Evolutionary conservation across 495 filamentous ascomycete species (phyloP).

Genomic region (Penicillium chermesinum): DNA sequence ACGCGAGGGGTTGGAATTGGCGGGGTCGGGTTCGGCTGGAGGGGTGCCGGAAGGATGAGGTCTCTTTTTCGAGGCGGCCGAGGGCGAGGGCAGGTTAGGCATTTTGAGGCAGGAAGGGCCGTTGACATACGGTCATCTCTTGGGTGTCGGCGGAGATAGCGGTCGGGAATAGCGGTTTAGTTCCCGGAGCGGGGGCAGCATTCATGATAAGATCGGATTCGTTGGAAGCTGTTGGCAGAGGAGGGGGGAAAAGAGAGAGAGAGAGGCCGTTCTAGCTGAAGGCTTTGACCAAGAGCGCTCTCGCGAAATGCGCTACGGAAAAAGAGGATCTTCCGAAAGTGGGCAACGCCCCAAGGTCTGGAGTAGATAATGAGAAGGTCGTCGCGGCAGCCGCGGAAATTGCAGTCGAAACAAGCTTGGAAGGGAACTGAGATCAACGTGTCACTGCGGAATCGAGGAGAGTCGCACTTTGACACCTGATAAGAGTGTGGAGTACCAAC

Average conservation of each 20-base stretch:
- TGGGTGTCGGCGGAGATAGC: slow-evolving; percentile 24
- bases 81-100: slow-evolving; percentile 37
- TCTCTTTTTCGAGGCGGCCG: slow-evolving; percentile 40
- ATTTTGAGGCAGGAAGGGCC: slow-evolving; percentile 29
- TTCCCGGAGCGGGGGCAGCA: slow-evolving; percentile 25
- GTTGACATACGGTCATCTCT: slow-evolving; percentile 37
- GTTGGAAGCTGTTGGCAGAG: slow-evolving; percentile 10
- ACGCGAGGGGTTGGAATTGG: slow-evolving; percentile 10
- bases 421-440: neutral
- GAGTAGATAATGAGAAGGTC: neutral
- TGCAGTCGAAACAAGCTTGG: neutral
- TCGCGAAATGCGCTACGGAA: neutral
- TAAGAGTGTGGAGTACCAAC: slow-evolving; percentile 17
- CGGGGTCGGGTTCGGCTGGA: slow-evolving; percentile 17
- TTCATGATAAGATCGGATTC: slow-evolving; percentile 29
- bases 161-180: slow-evolving; percentile 22
- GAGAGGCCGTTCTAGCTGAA: neutral
- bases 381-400: neutral
- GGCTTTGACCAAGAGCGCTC: too few relatives aligned
- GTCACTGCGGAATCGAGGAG: neutral
- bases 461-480: slow-evolving; percentile 1
- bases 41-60: slow-evolving; percentile 29
- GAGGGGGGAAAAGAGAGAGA: slow-evolving; percentile 7
- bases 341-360: neutral
- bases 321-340: neutral